Conservation (phyloP, 202 grass and related monocot species). For the Schoenoplectus triqueter region DNA sequence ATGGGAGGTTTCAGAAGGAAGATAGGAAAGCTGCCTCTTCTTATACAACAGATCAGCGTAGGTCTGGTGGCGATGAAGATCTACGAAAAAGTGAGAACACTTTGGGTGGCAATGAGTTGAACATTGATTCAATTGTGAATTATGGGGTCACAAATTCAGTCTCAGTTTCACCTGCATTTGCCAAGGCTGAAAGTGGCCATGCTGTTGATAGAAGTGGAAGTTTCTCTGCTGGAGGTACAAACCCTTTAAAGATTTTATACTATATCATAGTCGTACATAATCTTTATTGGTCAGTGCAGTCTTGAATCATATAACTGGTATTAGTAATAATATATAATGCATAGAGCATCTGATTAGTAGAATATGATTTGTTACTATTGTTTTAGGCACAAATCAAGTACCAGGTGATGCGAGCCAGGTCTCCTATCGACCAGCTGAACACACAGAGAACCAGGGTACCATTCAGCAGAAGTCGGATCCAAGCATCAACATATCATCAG, state of each 20-base stretch:
- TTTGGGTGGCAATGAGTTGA: conserved; percentile 43
- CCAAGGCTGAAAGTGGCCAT: conserved; percentile 24
- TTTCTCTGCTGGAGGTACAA: conserved; percentile 64
- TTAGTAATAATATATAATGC: conserved; percentile 11
- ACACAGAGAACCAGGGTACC: conserved; percentile 30
- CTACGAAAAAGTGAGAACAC: conserved; percentile 35
- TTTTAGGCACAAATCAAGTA: conserved; percentile 41
- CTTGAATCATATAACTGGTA: not conserved
- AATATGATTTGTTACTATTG: conserved; percentile 32
- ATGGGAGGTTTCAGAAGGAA: conserved; percentile 70
- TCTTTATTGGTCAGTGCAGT: conserved; percentile 11
- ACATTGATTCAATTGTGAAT: conserved; percentile 40
- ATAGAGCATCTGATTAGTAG: conserved; percentile 4
- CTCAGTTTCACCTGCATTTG: conserved; percentile 21
- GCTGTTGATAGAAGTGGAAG: conserved; percentile 52
- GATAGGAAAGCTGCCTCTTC: conserved; percentile 23
- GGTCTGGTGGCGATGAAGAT: conserved; percentile 26
- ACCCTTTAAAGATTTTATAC: not conserved
- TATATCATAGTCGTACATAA: not conserved
- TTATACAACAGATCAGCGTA: conserved; percentile 7
- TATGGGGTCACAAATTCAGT: conserved; percentile 14
- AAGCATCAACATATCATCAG: conserved; percentile 14
- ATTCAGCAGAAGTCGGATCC: conserved; percentile 31
- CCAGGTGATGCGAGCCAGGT: conserved; percentile 31
- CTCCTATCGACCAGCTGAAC: conserved; percentile 29